Conservation (phyloP, 2,329 filamentous ascomycete genomes). For the Balansia obtecta region DNA sequence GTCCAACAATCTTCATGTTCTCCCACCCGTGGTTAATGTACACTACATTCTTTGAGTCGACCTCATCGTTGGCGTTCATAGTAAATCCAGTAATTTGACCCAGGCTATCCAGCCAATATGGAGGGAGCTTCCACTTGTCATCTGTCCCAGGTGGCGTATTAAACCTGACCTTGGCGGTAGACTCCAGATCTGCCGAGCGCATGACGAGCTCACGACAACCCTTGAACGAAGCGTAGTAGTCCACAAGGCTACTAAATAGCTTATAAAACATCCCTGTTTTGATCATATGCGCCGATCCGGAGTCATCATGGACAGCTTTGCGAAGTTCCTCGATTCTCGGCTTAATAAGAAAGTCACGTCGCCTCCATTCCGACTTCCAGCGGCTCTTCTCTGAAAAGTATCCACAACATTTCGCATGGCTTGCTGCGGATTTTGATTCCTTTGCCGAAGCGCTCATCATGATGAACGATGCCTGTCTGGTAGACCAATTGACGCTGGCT, state of each 20-base stretch:
- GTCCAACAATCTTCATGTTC: no score
- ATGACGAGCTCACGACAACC: not conserved
- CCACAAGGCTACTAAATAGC: slow-evolving; percentile 6
- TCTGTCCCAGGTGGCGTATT: not conserved
- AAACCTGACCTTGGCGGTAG: not conserved
- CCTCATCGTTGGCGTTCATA: not conserved
- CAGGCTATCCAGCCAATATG: not conserved
- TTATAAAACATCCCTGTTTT: slow-evolving; percentile 7
- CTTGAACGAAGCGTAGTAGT: slow-evolving; percentile 5
- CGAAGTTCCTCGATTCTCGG: slow-evolving; percentile 6
- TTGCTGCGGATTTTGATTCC: slow-evolving; percentile 8
- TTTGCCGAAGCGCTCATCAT: slow-evolving; percentile 19
- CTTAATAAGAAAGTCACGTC: slow-evolving; percentile 1
- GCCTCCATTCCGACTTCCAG: slow-evolving; percentile 1
- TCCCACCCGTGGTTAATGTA: slow-evolving; percentile 51
- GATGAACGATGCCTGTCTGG: not conserved
- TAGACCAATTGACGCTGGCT: not conserved
- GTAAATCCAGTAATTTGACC: not conserved
- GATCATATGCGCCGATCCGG: slow-evolving; percentile 1
- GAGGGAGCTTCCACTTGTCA: not conserved
- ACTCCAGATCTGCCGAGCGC: slow-evolving; percentile 2
- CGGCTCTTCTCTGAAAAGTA: not conserved
- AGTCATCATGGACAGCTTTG: slow-evolving; percentile 3
- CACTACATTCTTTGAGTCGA: slow-evolving; percentile 17
- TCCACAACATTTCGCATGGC: not conserved